phyloP scores from a whole-genome alignment of 352 stramenopile species.

The Albugo candida region DNA sequence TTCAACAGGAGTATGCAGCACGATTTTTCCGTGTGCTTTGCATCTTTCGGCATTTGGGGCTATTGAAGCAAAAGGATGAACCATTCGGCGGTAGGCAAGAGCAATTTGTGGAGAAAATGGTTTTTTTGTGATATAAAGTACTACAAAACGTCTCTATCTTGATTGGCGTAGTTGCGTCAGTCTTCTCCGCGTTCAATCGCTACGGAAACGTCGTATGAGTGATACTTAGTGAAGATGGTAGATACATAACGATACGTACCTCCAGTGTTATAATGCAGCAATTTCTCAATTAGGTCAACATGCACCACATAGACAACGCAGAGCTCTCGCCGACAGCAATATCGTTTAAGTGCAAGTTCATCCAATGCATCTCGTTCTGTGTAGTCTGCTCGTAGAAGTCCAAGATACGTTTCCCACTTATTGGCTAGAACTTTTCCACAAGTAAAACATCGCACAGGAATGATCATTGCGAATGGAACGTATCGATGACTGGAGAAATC shows the following conservation, averaged over 20 bases:
- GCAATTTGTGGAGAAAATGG: slow-evolving; percentile 40
- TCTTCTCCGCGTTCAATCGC: slow-evolving; percentile 70
- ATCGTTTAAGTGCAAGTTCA: slow-evolving; percentile 95
- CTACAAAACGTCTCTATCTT: slow-evolving; percentile 2
- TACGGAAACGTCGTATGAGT: slow-evolving; percentile 9
- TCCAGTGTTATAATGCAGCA: slow-evolving; percentile 99
- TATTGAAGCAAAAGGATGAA: slow-evolving; percentile 10
- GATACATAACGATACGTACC: slow-evolving; percentile 17
- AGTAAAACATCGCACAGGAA: slow-evolving; percentile 98
- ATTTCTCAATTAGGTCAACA: slow-evolving; percentile 99
- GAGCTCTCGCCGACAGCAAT: slow-evolving; percentile 99
- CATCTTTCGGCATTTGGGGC: slow-evolving; percentile 22
- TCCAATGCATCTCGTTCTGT: slow-evolving; percentile 95
- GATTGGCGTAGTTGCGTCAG: slow-evolving; percentile 14
- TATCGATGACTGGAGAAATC: not conserved
- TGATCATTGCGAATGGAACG: slow-evolving; percentile 86
- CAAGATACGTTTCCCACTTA: slow-evolving; percentile 99
- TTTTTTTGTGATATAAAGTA: slow-evolving; percentile 38
- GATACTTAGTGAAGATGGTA: not conserved
- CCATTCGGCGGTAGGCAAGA: slow-evolving; percentile 19
- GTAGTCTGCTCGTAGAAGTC: slow-evolving; percentile 92
- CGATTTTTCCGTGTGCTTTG: slow-evolving; percentile 34
- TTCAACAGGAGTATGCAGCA: not conserved
- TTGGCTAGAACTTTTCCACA: slow-evolving; percentile 99
- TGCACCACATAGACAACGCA: too few relatives aligned